Evolutionary conservation across 129 eudicot genomes (phyloP).

Genomic region (Logfia minima): DNA sequence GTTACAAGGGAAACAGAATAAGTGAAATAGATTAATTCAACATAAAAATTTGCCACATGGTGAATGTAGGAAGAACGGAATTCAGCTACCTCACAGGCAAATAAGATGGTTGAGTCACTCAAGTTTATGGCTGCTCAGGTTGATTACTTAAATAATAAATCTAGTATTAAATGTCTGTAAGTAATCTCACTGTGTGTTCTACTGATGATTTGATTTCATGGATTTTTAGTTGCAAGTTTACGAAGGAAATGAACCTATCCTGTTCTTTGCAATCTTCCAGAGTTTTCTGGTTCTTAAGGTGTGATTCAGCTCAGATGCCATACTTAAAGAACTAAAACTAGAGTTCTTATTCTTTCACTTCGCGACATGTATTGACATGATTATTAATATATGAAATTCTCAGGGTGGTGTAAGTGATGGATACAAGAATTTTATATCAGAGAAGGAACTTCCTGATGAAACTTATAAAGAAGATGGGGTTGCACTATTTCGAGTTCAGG

Average conservation of each 20-base stretch:
- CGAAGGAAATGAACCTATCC: constrained; percentile 89
- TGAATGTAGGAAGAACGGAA: constrained; percentile 62
- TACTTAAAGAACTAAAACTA: not conserved
- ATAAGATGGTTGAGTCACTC: constrained; percentile 90
- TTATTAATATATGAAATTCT: constrained; percentile 16
- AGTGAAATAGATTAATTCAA: constrained; percentile 1
- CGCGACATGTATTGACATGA: constrained; percentile 3
- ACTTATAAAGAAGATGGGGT: constrained; percentile 81
- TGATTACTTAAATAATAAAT: constrained; percentile 30
- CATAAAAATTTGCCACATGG: constrained; percentile 9
- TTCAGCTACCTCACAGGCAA: constrained; percentile 75
- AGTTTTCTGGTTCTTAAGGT: constrained; percentile 88
- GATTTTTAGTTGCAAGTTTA: constrained; percentile 65
- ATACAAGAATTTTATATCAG: constrained; percentile 69
- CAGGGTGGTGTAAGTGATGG: constrained; percentile 92
- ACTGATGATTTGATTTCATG: constrained; percentile 29
- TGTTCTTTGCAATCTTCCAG: constrained; percentile 83
- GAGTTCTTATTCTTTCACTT: not conserved
- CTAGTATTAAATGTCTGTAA: not conserved
- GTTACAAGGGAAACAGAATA: not conserved
- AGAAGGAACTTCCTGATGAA: constrained; percentile 71
- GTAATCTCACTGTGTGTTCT: not conserved
- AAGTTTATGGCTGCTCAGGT: constrained; percentile 90
- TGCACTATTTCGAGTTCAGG: constrained; percentile 93
- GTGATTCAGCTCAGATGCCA: constrained; percentile 31